A percentile compares a stretch with the other conserved stretches of the same genome.
These are phyloP conservation scores for Paradendryphiella salina DNA, from an alignment of 2,329 filamentous ascomycete genomes.

Conservation along the genomic window DNA sequence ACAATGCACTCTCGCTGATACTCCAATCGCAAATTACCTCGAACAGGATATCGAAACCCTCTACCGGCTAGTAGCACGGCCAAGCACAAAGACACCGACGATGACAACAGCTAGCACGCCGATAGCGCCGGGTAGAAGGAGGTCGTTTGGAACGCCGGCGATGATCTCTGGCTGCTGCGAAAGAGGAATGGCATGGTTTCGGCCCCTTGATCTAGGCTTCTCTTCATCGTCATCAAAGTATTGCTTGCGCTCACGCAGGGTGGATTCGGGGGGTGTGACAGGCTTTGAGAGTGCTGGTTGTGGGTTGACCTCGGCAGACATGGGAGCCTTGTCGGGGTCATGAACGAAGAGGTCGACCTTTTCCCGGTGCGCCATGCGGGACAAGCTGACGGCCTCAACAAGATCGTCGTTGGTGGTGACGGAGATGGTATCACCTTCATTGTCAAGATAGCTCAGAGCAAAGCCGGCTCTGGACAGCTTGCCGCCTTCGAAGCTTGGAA, in stretches of 20 bases:
- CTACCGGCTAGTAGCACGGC: slow-evolving; percentile 60
- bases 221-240: slow-evolving; percentile 60
- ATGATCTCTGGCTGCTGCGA: slow-evolving; percentile 75
- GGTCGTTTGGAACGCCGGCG: slow-evolving; percentile 88
- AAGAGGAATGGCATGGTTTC: slow-evolving; percentile 50
- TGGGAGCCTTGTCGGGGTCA: slow-evolving; percentile 84
- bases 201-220: slow-evolving; percentile 40
- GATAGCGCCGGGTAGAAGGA: slow-evolving; percentile 90
- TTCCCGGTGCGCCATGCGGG: slow-evolving; percentile 74
- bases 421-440: slow-evolving; percentile 94
- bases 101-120: slow-evolving; percentile 95
- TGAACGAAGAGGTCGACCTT: slow-evolving; percentile 98
- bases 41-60: not conserved
- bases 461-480: slow-evolving; percentile 77
- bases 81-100: slow-evolving; percentile 86
- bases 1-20: slow-evolving; percentile 5
- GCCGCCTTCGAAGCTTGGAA: slow-evolving; percentile 76
- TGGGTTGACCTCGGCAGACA: slow-evolving; percentile 65
- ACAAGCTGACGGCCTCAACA: slow-evolving; percentile 82
- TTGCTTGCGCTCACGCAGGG: slow-evolving; percentile 53
- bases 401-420: slow-evolving; percentile 96
- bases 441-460: slow-evolving; percentile 92
- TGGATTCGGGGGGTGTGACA: slow-evolving; percentile 58
- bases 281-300: slow-evolving; percentile 57
- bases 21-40: slow-evolving; percentile 1